A percentile compares a stretch with the other conserved stretches of the same genome.
phyloP scores from a whole-genome alignment of 371 early-diverging fungal species.

The Mortierella sp. region DNA sequence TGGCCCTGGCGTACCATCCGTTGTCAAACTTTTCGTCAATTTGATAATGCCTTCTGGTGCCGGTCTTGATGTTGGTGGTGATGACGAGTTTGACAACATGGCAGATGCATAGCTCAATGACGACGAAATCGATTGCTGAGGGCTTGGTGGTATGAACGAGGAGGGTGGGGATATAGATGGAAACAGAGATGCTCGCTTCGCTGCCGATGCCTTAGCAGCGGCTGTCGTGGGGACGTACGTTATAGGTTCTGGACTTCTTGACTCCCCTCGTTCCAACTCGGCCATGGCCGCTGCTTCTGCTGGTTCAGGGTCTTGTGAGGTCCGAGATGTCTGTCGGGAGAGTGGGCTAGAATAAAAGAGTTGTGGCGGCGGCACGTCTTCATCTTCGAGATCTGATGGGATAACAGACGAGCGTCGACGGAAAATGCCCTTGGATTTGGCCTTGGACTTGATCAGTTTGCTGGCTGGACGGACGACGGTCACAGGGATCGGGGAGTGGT shows the following conservation, averaged over 20 bases:
- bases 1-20: slow-evolving; percentile 24
- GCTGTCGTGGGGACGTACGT: slow-evolving; percentile 14
- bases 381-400: slow-evolving; percentile 8
- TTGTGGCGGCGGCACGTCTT: slow-evolving; percentile 6
- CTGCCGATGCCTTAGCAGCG: slow-evolving; percentile 27
- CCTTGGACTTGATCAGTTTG: slow-evolving; percentile 59
- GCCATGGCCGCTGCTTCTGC: not conserved
- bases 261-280: slow-evolving; percentile 28
- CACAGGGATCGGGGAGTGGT: slow-evolving; percentile 70
- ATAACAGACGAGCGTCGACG: slow-evolving; percentile 27
- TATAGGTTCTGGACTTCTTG: slow-evolving; percentile 22
- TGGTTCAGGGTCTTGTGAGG: slow-evolving; percentile 4
- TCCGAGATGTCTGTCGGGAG: slow-evolving; percentile 34
- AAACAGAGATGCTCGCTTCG: slow-evolving; percentile 17
- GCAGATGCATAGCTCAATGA: slow-evolving; percentile 24
- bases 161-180: not conserved
- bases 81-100: slow-evolving; percentile 9
- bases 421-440: slow-evolving; percentile 50
- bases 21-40: slow-evolving; percentile 41
- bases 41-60: slow-evolving; percentile 34
- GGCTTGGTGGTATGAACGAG: slow-evolving; percentile 10
- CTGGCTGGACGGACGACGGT: slow-evolving; percentile 66
- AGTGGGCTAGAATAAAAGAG: slow-evolving; percentile 35
- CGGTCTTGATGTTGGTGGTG: slow-evolving; percentile 7
- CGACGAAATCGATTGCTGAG: slow-evolving; percentile 20